Evolutionary conservation across 352 stramenopile genomes (phyloP), one percentile per base, ranked within the genome.

Genomic region (Phytophthora palmivora): DNA sequence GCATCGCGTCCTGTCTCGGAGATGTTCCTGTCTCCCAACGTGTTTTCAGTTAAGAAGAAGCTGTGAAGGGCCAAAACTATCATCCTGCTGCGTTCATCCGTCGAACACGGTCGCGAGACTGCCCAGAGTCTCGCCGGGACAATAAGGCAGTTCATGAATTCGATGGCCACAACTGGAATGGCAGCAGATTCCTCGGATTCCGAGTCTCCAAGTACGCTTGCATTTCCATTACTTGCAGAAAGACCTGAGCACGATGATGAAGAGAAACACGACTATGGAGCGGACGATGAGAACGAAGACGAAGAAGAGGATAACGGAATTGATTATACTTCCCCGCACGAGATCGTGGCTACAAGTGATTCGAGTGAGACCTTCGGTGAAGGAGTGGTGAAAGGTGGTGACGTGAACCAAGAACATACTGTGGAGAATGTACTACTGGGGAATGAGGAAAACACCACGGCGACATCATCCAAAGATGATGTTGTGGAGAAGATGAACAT

Each of bases 111-210:
- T 46, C 38, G 32, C 6, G 12, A 59, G 6, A 19, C 30, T 38
- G 45, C 19, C 14, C 41, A 55, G n/a, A 55, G 28, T 39, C 18
- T 72, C 7, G 55, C 50, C 1, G 34, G 57, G 7, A 65, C 39
- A 12, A 5, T 60, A 19, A 44, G 34, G 24, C 34, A 63, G 15
- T 28, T 61, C 6, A 57, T 76, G 41, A 22, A 48, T 7, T 49
- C 32, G n/a, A 63, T 68, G 50, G 58, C 62, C 28, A 33, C 33
- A 28, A 37, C 57, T 54, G 67, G 58, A 36, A 44, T 76, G 39
- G 67, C 42, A 15, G 39, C 33, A 6, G 67, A 69, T 53, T 37
- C 43, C 3, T 24, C 59, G 4, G 16, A 28, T 34, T 14, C 34
- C 5, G 43, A 46, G 10, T 39, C 39, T 6, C 32, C 44, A 15